Evolutionary conservation across 1,284 basidiomycete genomes (phyloP).

Genomic region (Austroboletus novae-zelandiae): DNA sequence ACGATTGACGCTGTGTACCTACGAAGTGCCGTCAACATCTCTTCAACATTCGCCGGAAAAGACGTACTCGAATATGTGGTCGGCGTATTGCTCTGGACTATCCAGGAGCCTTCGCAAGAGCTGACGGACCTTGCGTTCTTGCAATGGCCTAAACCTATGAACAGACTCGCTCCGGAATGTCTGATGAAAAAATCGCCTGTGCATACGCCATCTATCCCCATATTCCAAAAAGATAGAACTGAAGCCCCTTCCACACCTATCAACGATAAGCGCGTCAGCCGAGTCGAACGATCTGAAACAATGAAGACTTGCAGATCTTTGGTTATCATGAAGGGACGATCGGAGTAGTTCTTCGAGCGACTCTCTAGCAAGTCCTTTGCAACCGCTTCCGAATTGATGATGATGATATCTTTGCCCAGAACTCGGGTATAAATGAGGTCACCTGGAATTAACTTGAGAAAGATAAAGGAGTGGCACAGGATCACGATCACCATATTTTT

Average conservation of each 20-base stretch:
- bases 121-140: conserved; percentile 32
- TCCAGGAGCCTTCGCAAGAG: conserved; percentile 34
- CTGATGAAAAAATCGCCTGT: conserved; percentile 39
- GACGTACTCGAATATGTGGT: conserved; percentile 29
- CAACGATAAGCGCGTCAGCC: conserved; percentile 16
- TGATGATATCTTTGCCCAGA: conserved; percentile 34
- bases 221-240: conserved; percentile 37
- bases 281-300: neutral
- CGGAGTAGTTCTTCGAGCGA: conserved; percentile 37
- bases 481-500: conserved; percentile 15
- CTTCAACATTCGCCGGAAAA: neutral
- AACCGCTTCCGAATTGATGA: conserved; percentile 38
- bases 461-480: neutral
- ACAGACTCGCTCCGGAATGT: conserved; percentile 29
- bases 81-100: conserved; percentile 25
- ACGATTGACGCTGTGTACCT: conserved; percentile 29
- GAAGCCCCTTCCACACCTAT: conserved; percentile 42
- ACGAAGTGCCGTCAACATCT: neutral
- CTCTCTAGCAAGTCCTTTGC: conserved; percentile 44
- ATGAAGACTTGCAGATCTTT: conserved; percentile 9
- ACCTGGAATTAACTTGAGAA: conserved; percentile 19
- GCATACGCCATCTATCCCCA: conserved; percentile 39
- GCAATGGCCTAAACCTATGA: conserved; percentile 28
- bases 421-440: conserved; percentile 30
- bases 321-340: conserved; percentile 20